phyloP scores from a whole-genome alignment of 2,329 filamentous ascomycete genomes.

The Geosmithia putterillii region DNA sequence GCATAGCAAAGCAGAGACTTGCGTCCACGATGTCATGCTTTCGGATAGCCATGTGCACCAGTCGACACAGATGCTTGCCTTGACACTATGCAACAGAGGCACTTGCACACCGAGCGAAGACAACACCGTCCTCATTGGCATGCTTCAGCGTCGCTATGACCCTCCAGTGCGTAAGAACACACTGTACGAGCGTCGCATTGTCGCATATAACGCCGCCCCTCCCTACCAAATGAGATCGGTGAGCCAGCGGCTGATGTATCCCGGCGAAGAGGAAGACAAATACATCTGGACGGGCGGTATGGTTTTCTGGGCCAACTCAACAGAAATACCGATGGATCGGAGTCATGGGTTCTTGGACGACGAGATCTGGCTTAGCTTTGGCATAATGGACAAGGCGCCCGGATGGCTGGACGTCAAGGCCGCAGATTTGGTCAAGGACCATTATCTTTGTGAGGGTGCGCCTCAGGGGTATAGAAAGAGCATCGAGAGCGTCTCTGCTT shows the following conservation, averaged over 20 bases:
- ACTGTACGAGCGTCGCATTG: conserved; percentile 2
- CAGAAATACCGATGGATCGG: neutral
- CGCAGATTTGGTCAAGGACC: conserved; percentile 1
- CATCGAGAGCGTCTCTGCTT: neutral
- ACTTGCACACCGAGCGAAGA: neutral
- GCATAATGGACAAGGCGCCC: conserved; percentile 1
- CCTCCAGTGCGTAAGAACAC: neutral
- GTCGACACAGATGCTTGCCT: conserved; percentile 2
- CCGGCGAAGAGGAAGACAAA: conserved; percentile 1
- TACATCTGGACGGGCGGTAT: conserved; percentile 4
- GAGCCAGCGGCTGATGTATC: conserved; percentile 1
- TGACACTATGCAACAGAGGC: conserved; percentile 3
- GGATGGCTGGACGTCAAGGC: conserved; percentile 3
- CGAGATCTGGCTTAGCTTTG: conserved; percentile 3
- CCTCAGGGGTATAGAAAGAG: neutral
- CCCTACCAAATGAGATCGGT: conserved; percentile 3
- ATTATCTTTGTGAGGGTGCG: conserved; percentile 2
- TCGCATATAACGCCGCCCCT: neutral
- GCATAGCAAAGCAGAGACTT: conserved; percentile 2
- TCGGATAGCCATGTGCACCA: conserved; percentile 3
- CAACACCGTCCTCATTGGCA: conserved; percentile 3
- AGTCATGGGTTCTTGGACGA: conserved; percentile 3
- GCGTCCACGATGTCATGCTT: conserved; percentile 2
- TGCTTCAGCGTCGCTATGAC: conserved; percentile 2
- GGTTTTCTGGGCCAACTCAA: conserved; percentile 1